Evolutionary conservation across 78 protist genomes (phyloP), one percentile per base, ranked within the genome.

Genomic region (Dictyostelium firmibasis): DNA sequence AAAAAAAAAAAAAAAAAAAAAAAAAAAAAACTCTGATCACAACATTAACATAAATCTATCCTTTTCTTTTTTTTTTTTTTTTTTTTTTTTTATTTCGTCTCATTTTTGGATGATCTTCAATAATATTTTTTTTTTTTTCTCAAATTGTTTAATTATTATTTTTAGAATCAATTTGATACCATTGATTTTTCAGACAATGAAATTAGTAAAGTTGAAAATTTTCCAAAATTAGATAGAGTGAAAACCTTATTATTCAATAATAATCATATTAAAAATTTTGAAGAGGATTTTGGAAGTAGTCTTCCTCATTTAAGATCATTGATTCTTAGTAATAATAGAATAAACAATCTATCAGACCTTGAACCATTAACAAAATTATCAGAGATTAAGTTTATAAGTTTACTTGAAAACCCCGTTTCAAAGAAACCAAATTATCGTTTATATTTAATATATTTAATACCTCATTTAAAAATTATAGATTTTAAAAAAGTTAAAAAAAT

Each of bases 171-270:
- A 74, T 98, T 97, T 69, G 98, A 98, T 85, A 60, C 98, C 4
- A 96, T 98, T 64, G 99, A 98, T 86, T 93, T 98, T 38, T 88
- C 98, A 5, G 98, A 98, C 75, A 98, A 98, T 86, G 97, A 94
- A 43, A 91, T 98, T 5, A 67, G 84, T 9, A 47, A 84, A 64
- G 85, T 98, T 3, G 99, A 98, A 27, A 94, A 94, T 44, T 78
- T 98, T 69, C 97, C 99, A 20, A 77, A 67, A 44, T 79, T 98
- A 33, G 43, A 78, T 25, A 75, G 98, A 16, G 81, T 98, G 20
- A 85, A 88, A 69, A 83, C 96, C n/a, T 50, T 98, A 36, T 72
- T 98, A 4, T 44, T 98, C 33, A 62, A 18, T 64, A 97, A 98
- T 95, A 98, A 98, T 88, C 92, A 96, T 3, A 53, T 98, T 18